Percentiles rank a stretch among this genome's conserved stretches.
Evolutionary conservation across 1,284 basidiomycete genomes (phyloP).

Genomic region (Wolfiporia cocos): DNA sequence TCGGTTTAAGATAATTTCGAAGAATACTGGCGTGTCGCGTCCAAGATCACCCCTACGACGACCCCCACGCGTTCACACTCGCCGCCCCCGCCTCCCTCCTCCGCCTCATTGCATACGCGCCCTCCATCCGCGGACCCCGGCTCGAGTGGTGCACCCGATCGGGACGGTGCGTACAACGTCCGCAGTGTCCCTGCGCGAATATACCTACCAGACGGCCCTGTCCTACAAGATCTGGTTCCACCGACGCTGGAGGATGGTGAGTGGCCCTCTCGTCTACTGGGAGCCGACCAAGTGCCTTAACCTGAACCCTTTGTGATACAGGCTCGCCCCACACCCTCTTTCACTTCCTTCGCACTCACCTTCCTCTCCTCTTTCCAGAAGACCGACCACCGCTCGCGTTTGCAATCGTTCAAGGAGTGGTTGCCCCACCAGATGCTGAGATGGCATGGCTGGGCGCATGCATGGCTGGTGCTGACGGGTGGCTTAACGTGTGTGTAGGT

Average conservation of each 20-base stretch:
- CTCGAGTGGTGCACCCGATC: conserved; percentile 39
- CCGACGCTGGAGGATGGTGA: conserved; percentile 68
- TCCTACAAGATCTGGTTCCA: conserved; percentile 83
- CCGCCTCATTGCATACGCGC: conserved; percentile 52
- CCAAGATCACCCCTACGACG: conserved; percentile 73
- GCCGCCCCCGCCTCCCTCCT: conserved; percentile 41
- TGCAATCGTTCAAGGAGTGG: conserved; percentile 84
- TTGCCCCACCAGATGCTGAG: conserved; percentile 81
- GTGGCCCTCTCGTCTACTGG: too few relatives aligned
- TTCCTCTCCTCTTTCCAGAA: conserved; percentile 61
- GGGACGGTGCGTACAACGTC: conserved; percentile 78
- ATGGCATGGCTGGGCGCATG: conserved; percentile 91
- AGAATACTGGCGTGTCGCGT: conserved; percentile 87
- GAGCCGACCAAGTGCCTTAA: too few relatives aligned
- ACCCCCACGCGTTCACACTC: conserved; percentile 50
- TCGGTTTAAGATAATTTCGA: conserved; percentile 80
- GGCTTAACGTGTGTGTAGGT: conserved; percentile 84
- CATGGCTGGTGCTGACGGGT: conserved; percentile 89
- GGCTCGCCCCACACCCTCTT: conserved; percentile 56
- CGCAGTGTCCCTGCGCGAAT: conserved; percentile 85
- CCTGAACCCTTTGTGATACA: conserved; percentile 21
- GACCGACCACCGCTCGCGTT: conserved; percentile 41
- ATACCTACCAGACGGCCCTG: conserved; percentile 88
- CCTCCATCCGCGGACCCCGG: conserved; percentile 64
- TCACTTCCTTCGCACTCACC: conserved; percentile 52